Conservation (phyloP, 164 flowering plant genomes). For the Vitis vinifera region DNA sequence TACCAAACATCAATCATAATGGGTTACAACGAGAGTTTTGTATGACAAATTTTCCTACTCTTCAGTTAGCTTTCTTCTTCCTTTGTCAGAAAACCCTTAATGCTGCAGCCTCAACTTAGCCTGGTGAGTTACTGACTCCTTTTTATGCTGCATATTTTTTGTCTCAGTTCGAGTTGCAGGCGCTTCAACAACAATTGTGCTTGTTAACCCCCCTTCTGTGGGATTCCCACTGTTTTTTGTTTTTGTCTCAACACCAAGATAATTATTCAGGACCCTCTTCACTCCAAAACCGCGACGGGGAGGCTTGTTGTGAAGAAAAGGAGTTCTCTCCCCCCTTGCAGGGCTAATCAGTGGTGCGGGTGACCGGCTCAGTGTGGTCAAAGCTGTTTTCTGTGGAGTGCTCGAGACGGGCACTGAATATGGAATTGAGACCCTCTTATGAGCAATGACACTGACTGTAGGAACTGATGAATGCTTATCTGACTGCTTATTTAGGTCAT, state of each 20-base stretch:
- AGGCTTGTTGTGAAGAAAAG: conserved; percentile 45
- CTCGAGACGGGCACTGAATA: conserved; percentile 57
- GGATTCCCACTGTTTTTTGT: conserved; percentile 33
- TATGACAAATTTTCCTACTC: neutral
- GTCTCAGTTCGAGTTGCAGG: too few species aligned
- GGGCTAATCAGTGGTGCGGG: conserved; percentile 66
- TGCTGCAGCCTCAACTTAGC: too few species aligned
- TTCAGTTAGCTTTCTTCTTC: too few species aligned
- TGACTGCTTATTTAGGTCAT: conserved; percentile 70
- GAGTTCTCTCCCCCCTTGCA: conserved; percentile 61
- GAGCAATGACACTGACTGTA: conserved; percentile 54
- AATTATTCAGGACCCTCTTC: conserved; percentile 69
- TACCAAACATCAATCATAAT: neutral
- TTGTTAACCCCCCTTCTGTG: conserved; percentile 11
- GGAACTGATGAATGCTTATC: conserved; percentile 57
- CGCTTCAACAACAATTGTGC: neutral
- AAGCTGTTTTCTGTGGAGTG: conserved; percentile 67
- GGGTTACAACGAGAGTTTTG: neutral
- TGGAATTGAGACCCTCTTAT: conserved; percentile 58
- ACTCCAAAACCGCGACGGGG: conserved; percentile 71
- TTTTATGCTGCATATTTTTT: too few species aligned
- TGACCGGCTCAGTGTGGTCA: conserved; percentile 55
- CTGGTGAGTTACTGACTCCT: too few species aligned
- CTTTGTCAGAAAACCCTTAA: too few species aligned
- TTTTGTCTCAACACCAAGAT: conserved; percentile 64